Evolutionary conservation across 108 stramenopile species (phyloP).

Genomic region (Conticribra guillardii): DNA sequence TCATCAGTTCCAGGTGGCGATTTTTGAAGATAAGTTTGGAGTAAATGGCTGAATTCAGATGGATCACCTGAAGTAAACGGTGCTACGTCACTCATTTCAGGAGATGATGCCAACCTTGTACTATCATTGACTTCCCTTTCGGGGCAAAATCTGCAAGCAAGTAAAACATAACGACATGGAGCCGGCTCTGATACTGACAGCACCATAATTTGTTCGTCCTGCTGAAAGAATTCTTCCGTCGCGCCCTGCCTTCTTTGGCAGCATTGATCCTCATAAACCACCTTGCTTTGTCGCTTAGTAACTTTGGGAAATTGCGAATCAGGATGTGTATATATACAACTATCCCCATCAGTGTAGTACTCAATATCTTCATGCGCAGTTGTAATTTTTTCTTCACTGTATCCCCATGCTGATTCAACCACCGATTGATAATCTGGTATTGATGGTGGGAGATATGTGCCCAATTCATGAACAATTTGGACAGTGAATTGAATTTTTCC

Average conservation of each 20-base stretch:
- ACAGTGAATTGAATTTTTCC: conserved; percentile 2
- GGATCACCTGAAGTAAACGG: conserved; percentile 24
- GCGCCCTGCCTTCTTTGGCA: conserved; percentile 24
- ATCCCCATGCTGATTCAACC: conserved; percentile 22
- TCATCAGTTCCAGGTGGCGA: conserved; percentile 12
- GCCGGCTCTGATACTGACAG: conserved; percentile 27
- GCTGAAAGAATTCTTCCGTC: conserved; percentile 43
- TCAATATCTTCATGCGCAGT: conserved; percentile 21
- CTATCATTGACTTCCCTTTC: neutral
- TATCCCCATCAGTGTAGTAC: conserved; percentile 38
- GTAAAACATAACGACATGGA: conserved; percentile 35
- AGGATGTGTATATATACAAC: conserved; percentile 5
- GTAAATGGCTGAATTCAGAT: conserved; percentile 24
- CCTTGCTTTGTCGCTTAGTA: conserved; percentile 35
- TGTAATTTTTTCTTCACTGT: conserved; percentile 11
- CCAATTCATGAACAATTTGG: neutral
- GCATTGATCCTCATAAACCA: conserved; percentile 41
- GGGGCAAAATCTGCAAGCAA: conserved; percentile 27
- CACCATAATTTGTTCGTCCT: conserved; percentile 22
- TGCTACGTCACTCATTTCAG: neutral
- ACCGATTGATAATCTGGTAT: conserved; percentile 15
- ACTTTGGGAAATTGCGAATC: neutral
- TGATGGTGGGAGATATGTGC: neutral
- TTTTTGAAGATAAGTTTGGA: conserved; percentile 28
- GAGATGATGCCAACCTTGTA: neutral